Base-by-base conservation (phyloP, 2,329 filamentous ascomycete genomes). In the Aspergillus puulaauensis region DNA sequence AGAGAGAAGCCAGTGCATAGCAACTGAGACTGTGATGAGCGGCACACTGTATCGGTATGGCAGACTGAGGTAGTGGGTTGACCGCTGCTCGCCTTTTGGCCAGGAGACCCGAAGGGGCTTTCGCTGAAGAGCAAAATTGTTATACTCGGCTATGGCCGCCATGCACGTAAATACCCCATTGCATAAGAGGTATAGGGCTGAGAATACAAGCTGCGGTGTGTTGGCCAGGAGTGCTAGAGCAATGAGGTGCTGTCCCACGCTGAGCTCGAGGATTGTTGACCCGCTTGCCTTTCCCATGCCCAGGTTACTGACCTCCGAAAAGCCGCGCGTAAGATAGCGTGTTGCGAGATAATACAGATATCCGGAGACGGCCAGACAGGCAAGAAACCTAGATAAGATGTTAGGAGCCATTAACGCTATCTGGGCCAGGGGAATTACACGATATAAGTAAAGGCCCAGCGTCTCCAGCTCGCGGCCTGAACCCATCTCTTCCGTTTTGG, bases 111-210 rank as follows among this genome's bases (percentile, higher is more conserved):
- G 74, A 2, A 82, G 66, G 0, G 75, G 57, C 49, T 80, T 79
- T 4, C 75, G 67, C 8, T 64, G 46, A 0, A 56, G 44, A 1
- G 73, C 73, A 64, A 79, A 80, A 0, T 67, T 65, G 48, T 71
- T 77, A 68, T 79, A 86, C 65, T 86, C 84, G 9, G 71, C 65
- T 0, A 73, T 76, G 0, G 79, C 66, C 0, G 81, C 70, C 69
- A 84, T 82, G 4, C 67, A 71, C 0, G 79, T 84, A 21, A 72
- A 62, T 1, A 76, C 56, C 15, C 59, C 56, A 54, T 77, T 76
- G 63, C 68, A 74, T 6, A 68, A 52, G 9, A 72, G 67, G 41
- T 75, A 77, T n/a, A 70, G 53, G 5, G 70, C 43, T 0, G 73
- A 75, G 2, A 76, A 47, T 0, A 72, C 5, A 1, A 74, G 35